Evolutionary conservation across 306 rosid species (phyloP).

Genomic region (Castanea crenata): DNA sequence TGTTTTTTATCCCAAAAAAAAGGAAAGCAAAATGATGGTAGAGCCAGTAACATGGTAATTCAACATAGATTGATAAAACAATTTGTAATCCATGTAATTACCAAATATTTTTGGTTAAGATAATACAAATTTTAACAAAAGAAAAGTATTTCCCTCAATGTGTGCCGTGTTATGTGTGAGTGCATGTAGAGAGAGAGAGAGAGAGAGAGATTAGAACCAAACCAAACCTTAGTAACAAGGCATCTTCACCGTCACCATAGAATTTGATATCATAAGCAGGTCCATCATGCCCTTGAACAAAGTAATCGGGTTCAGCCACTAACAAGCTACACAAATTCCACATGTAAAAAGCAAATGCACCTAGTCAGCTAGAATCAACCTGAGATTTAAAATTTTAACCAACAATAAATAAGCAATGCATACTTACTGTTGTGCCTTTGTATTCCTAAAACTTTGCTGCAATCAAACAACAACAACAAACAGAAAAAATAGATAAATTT

Average conservation of each 20-base stretch:
- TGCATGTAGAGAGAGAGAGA: not conserved
- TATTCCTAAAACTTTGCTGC: slow-evolving; percentile 57
- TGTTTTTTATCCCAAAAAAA: no score
- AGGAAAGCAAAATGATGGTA: not conserved
- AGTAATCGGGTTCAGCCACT: slow-evolving; percentile 63
- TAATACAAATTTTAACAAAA: no score
- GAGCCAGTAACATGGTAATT: not conserved
- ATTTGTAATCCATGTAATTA: not conserved
- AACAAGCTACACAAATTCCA: slow-evolving; percentile 43
- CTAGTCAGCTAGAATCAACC: not conserved
- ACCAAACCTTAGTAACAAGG: slow-evolving; percentile 71
- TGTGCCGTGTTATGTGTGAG: no score
- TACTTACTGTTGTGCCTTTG: slow-evolving; percentile 50
- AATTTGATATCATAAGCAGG: slow-evolving; percentile 85
- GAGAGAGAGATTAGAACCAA: slow-evolving; percentile 4
- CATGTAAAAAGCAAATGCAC: slow-evolving; percentile 13
- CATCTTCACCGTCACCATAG: slow-evolving; percentile 57
- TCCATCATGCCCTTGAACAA: slow-evolving; percentile 74
- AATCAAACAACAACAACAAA: slow-evolving; percentile 8
- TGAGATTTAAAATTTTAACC: not conserved
- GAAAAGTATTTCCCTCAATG: no score
- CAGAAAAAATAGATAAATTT: not conserved
- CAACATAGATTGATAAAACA: not conserved
- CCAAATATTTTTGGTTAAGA: no score
- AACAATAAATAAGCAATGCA: not conserved